Base-by-base conservation (phyloP, 2,329 filamentous ascomycete species). In the Alternaria burnsii region DNA sequence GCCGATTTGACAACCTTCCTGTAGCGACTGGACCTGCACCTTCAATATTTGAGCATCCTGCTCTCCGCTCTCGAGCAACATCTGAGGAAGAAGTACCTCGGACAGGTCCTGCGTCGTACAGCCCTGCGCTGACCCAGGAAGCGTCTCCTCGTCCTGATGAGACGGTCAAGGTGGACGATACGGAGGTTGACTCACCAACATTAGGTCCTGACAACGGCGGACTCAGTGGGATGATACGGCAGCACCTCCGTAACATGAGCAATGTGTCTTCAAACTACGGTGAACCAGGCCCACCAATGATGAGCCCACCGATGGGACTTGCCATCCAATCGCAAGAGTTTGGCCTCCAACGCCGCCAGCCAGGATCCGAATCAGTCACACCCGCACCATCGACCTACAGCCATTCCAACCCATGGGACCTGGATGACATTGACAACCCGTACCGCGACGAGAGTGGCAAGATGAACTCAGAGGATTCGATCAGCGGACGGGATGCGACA, bases 221-320 rank as follows among this genome's bases (percentile, higher is more conserved):
- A 1, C 83, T 97, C 16, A 94, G 90, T 71, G 91, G 91, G 2
- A 86, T 97, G 82, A 89, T 97, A 46, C 88, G 91, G 32, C 90
- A 94, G 63, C 95, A 98, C 81, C 81, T 98, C 41, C 88, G 95
- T 52, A 88, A 88, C 34, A 88, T 90, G 65, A 98, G 94, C 79
- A 90, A 89, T 59, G 86, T 88, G 14, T 98, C 94, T 1, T 96
- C 93, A 0, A 84, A 95, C 26, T 93, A 92, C 55, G 78, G 69
- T 18, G 75, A 77, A 30, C 58, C 60, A 38, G 72, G 77, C 28
- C 72, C 78, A 67, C 61, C 69, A 30, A 40, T 71, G 20, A 87
- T 86, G 26, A 80, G 80, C 57, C 80, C 79, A 24, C 82, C 81
- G 10, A 55, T 69, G 24, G 76, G 78, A 36, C 65, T 83, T 28